Evolutionary conservation across 1,284 basidiomycete genomes (phyloP), one percentile per base, ranked within the genome.

Genomic region (Melampsora americana): DNA sequence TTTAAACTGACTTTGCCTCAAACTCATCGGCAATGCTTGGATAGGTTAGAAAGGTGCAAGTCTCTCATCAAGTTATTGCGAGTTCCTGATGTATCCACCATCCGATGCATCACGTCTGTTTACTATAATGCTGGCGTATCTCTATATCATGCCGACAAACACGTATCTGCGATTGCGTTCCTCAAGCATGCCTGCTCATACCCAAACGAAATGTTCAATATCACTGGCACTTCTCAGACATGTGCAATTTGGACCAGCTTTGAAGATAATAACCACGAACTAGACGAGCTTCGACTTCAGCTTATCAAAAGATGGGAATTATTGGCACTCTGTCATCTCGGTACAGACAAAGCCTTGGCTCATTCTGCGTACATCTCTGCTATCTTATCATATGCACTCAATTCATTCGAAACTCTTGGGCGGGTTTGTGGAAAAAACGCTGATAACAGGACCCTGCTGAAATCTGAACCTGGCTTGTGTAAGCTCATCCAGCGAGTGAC

Each of bases 281-380:
- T 76, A 12, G 56, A 76, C 66, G 59, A 48, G 4, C 30, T 76
- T 59, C 66, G 59, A 42, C 44, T 28, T 6, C 73, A 76, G 20
- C 32, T 76, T 16, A 66, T 69, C 20, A 68, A 69, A 23, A 65
- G 73, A 44, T 76, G 73, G 73, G 73, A 76, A 69, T 65, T 76
- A 39, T 60, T 76, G 18, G 73, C 73, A 20, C 26, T 76, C 46
- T 76, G 73, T 60, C 62, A 76, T 48, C 66, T 76, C 16, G n/a
- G 26, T 18, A 76, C 59, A 30, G 50, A 76, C 53, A 60, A 50
- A 50, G 53, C 56, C n/a, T 44, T 46, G 42, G 35, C 73, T 20
- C 60, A 76, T 44, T 35, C 50, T 20, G 66, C 73, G 11, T 76
- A 68, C 48, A 32, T 69, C 60, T 68, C 66, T 12, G 65, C 66